Evolutionary conservation across 805 yeast species (phyloP).

Genomic region (Metschnikowia lachancei): DNA sequence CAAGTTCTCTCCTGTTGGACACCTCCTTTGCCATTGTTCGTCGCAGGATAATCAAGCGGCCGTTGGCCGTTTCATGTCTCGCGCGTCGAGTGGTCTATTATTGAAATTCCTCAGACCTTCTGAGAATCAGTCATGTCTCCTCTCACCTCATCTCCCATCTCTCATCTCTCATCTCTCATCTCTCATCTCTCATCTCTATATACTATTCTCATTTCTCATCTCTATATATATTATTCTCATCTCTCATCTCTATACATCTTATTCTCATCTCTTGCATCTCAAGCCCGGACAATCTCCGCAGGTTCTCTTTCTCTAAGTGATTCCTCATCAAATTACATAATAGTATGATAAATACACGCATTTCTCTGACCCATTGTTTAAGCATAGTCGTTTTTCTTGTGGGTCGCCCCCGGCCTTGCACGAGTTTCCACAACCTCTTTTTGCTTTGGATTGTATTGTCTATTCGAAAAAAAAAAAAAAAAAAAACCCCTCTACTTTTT

Average conservation of each 20-base stretch:
- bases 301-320: slow-evolving; percentile 11
- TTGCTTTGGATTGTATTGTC: not conserved
- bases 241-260: slow-evolving; percentile 11
- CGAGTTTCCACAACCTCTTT: not conserved
- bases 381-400: not conserved
- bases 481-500: not conserved
- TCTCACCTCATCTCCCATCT: not conserved
- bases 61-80: not conserved
- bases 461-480: too few species aligned
- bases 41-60: slow-evolving; percentile 4
- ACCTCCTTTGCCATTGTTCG: slow-evolving; percentile 2
- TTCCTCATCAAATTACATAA: slow-evolving; percentile 9
- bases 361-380: slow-evolving; percentile 4
- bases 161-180: slow-evolving; percentile 2
- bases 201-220: not conserved
- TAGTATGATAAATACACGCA: slow-evolving; percentile 12
- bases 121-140: slow-evolving; percentile 1
- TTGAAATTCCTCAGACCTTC: slow-evolving; percentile 7
- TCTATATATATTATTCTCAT: slow-evolving; percentile 7
- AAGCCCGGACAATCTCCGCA: slow-evolving; percentile 7
- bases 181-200: slow-evolving; percentile 8
- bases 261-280: slow-evolving; percentile 5
- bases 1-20: not conserved
- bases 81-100: too few species aligned
- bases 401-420: not conserved